Evolutionary conservation across 441 rosid genomes (phyloP), one percentile per base, ranked within the genome.

Genomic region (Croton setiger): DNA sequence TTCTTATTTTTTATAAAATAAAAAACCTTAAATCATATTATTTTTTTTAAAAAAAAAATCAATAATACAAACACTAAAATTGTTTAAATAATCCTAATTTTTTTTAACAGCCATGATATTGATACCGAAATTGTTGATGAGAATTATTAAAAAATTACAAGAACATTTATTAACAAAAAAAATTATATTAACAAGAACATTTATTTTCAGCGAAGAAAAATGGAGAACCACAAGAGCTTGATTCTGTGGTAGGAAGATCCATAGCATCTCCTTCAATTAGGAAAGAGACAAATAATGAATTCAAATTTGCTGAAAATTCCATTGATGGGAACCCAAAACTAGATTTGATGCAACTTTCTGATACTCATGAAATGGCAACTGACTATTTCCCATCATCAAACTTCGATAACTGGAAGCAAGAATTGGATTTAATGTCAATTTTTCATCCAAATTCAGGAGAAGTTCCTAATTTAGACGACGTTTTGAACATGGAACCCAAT

Each of bases 401-500:
- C 14, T 37, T 27, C 18, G 18, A 33, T 17, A 57, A 35, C 1
- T 18, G 14, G 33, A 37, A 18, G 18, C 7, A 35, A n/a, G 45
- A 35, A 14, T 35, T 53, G 2, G 59, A 49, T 10, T 21, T 37
- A 13, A 17, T 55, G 62, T 10, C 20, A 59, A 1, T 48, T 41
- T 41, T 21, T 4, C 27, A 67, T 45, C 41, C 57, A 7, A 3
- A 20, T 23, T 3, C 13, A 17, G 61, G 0, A 15, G 57, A 64
- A 41, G 4, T 31, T 20, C 21, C 43, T 2, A 20, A 74, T 15
- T 14, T 64, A 8, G 63, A 64, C 20, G 7, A 31, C 17, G 33
- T 60, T 44, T 7, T 43, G 57, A 37, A 57, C 49, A 51, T 33
- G 39, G 66, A 65, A 20, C 62, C 69, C 64, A 60, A 43, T 64